Evolutionary conservation across 768 basidiomycete genomes (phyloP), one percentile per base, ranked within the genome.

Genomic region (Paxillus rubicundulus): DNA sequence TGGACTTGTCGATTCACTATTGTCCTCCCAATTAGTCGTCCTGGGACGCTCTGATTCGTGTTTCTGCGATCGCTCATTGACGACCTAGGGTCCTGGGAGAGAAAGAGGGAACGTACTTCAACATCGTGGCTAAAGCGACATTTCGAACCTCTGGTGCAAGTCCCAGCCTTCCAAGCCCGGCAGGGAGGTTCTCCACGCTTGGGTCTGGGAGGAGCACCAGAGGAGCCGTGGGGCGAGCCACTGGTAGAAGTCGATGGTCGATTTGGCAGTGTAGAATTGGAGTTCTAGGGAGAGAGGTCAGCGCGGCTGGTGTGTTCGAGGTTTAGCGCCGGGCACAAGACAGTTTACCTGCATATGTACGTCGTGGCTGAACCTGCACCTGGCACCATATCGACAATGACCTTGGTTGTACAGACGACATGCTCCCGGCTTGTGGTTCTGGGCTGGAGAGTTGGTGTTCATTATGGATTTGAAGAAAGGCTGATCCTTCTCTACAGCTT

Each of bases 101-200:
- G 28, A 36, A 51, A 36, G 10, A 16, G 43, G 18, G 21, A n/a
- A 56, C 61, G n/a, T 58, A 74, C 72, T n/a, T 67, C 57, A 5
- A 62, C 47, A 37, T 65, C 61, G 45, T 76, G 76, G 9, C n/a
- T 42, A 45, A 64, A 75, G 44, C 62, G 55, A 50, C 76, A 76
- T 43, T 64, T 65, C 8, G 62, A 49, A 16, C 74, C 74, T 53
- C 60, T 70, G 48, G 59, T 51, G 59, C 76, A 77, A 8, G 61
- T 64, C 39, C 75, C 74, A 47, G 63, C 63, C 44, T 64, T 73
- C 76, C 74, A 73, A 46, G 65, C 59, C 33, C 53, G 61, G 57
- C 68, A 70, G 44, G 59, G 59, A 1, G 12, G 49, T 13, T 56
- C 55, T 39, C 52, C 55, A 45, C 48, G 54, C 53, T 66, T 68